Evolutionary conservation across 208 protist genomes (phyloP), one percentile per base, ranked within the genome.

Genomic region (Acanthamoeba comandoni): DNA sequence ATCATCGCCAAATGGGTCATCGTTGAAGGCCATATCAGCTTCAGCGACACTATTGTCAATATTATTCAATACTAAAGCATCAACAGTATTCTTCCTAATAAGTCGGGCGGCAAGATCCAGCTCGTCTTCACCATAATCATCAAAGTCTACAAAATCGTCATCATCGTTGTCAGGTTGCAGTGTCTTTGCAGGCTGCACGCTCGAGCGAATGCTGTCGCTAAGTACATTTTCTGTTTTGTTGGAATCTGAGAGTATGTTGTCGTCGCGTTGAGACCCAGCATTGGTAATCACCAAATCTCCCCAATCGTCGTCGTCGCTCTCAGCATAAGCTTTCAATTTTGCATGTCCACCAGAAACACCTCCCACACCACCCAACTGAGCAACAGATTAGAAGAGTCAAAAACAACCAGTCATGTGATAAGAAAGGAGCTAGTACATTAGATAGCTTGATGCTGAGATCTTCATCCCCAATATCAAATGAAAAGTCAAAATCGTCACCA

Each of bases 71-170:
- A 5, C 5, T 11, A 22, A 3, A 19, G n/a, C 13, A 79, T 79
- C 7, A 2, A 12, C 55, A 49, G 9, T 4, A 29, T 24, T 49
- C 17, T 60, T 29, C 48, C 22, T 24, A 2, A 19, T 31, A n/a
- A 62, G 49, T 39, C 35, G 22, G 12, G 67, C 67, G 11, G 22
- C 82, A 39, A 67, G 31, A 39, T 92, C 91, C 75, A 73, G 22
- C 12, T 92, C 92, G 35, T 75, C 79, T 35, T 92, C 92, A 24
- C 11, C 11, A 9, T 93, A 55, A 31, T 94, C 67, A 11, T 94
- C 82, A n/a, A 80, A 86, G 19, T 91, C 91, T 7, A 71, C 75
- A 88, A 80, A 70, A 19, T 92, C 84, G 73, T 89, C 86, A 55
- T 67, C 58, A 64, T 65, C 92, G 79, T 92, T 17, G n/a, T 70